Evolutionary conservation across 2,329 filamentous ascomycete genomes (phyloP), one percentile per base, ranked within the genome.

Genomic region (Ascochyta fabae): DNA sequence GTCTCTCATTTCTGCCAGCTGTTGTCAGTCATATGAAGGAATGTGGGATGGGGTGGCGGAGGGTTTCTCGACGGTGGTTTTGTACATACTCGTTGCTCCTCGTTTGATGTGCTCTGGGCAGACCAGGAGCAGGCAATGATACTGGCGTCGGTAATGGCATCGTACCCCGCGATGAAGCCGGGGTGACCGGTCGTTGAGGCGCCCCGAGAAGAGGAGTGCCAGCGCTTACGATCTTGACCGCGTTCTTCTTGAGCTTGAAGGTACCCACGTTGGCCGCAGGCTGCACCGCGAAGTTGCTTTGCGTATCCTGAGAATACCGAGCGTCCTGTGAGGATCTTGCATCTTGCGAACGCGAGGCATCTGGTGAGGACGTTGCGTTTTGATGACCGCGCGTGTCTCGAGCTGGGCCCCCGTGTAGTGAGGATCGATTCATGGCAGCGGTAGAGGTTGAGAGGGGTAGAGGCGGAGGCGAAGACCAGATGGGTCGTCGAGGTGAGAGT

Each of bases 191-290:
- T 26, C 29, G n/a, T 12, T 29, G 6, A 19, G 31, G 19, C 26
- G 38, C 34, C 12, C 16, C 7, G 8, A 23, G 13, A 4, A 13
- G 39, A 19, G 45, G 22, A 6, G 42, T 29, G 15, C 10, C 63
- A 29, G 62, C 50, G 15, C 64, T 38, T 6, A 69, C 65, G 1
- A 73, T 62, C 56, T 67, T 70, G 49, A 72, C 67, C 0, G 66
- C 60, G 1, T 55, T 51, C 56, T 71, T 74, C 56, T 72, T 72
- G n/a, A 72, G 55, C 46, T 60, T 69, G 34, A 72, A 40, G 5
- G 43, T 59, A 22, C 59, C 50, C 0, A 55, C 7, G 8, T 48
- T 45, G 4, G 61, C 53, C 1, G 64, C 51, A 42, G 68, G 66
- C 57, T 70, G 68, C 1, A 67, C 45, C 10, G 69, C 64, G 3